Evolutionary conservation across 306 rosid genomes (phyloP).

Genomic region (Biancaea sappan): DNA sequence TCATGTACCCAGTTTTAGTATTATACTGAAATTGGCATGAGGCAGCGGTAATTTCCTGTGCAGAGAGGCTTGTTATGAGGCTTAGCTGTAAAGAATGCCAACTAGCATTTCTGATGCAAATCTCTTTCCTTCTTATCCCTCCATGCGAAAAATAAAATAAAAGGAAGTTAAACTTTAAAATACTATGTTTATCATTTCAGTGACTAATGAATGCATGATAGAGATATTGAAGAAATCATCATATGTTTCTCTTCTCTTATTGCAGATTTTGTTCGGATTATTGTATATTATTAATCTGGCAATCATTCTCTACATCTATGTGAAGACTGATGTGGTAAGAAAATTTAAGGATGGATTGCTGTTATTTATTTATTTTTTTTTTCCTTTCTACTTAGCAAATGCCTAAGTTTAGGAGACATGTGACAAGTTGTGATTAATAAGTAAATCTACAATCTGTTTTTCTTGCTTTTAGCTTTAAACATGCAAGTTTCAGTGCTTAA

Average conservation of each 20-base stretch:
- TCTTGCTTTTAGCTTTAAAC: neutral
- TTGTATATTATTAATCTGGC: conserved; percentile 78
- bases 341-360: neutral
- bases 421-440: neutral
- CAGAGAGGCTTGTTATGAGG: neutral
- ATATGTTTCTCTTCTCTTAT: conserved; percentile 14
- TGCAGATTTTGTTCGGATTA: conserved; percentile 82
- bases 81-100: neutral
- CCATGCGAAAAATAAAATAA: neutral
- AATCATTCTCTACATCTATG: conserved; percentile 64
- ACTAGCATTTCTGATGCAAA: neutral
- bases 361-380: no score
- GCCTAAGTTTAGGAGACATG: neutral
- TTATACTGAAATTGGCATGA: neutral
- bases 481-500: neutral
- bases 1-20: neutral
- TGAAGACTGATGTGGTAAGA: conserved; percentile 78
- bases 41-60: neutral
- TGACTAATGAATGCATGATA: neutral
- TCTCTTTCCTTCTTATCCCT: neutral
- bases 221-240: neutral
- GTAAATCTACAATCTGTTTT: neutral
- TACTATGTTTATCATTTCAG: neutral
- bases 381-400: neutral
- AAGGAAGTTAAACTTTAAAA: neutral